Evolutionary conservation across 192 early-diverging fungal species (phyloP), one percentile per base, ranked within the genome.

Genomic region (Rhizoclosmatium globosum): DNA sequence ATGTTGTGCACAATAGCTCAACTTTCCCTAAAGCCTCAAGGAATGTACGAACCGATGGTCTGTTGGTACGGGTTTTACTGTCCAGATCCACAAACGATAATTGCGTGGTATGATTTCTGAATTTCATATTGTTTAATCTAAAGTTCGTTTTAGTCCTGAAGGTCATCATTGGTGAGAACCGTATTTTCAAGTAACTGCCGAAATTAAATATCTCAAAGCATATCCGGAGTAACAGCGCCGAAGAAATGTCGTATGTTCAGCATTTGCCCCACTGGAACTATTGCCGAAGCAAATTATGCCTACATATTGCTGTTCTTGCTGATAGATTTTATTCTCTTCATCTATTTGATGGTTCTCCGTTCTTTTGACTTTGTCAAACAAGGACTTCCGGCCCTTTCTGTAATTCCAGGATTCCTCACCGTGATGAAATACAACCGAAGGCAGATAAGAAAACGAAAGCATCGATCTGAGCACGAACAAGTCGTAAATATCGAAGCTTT

Each of bases 51-150:
- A 61, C 85, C 85, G 19, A 79, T 72, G 47, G 23, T 74, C 21
- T 87, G 85, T 56, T 57, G 42, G 58, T 46, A 17, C 39, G 85
- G 85, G 3, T 84, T 47, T 42, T 84, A 80, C 48, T 84, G 83
- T 53, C 83, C 83, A 9, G 77, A 78, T 71, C 79, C 79, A 23
- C 64, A 76, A 13, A 84, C 77, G 6, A 64, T 76, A 17, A 43
- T 59, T 77, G n/a, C 11, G 4, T 53, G 50, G 50, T 53, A 53
- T 53, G 50, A 57, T 13, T 57, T 13, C 56, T 17, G 56, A 31
- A 31, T 31, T 31, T 31, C 31, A 31, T 31, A 31, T 31, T 31
- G 31, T 31, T 31, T 31, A 31, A 31, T 31, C 31, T 31, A 31
- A 31, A 31, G 31, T 76, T 31, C 65, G 62, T 68, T 41, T 7